A percentile compares a stretch with the other conserved stretches of the same genome.
Evolutionary conservation across 2,329 filamentous ascomycete species (phyloP).

Genomic region (Alternaria alternata): DNA sequence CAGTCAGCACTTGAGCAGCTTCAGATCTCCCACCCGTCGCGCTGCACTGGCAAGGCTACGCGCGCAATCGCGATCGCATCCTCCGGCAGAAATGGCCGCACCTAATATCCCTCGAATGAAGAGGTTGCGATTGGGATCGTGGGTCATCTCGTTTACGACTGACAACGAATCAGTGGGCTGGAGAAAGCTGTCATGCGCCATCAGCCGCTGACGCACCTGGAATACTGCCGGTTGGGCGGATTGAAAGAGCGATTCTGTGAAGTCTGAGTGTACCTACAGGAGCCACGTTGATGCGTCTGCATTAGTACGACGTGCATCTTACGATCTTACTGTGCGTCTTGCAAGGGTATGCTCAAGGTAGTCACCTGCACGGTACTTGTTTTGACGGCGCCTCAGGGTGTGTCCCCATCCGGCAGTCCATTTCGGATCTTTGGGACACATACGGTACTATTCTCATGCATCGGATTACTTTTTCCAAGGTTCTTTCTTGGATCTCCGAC

Average conservation of each 20-base stretch:
- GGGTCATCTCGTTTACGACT: constrained; percentile 5
- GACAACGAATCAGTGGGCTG: constrained; percentile 11
- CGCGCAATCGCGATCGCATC: constrained; percentile 7
- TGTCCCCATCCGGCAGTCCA: neutral
- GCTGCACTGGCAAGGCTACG: constrained; percentile 5
- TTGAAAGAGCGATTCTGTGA: neutral
- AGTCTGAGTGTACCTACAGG: constrained; percentile 23
- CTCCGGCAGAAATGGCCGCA: constrained; percentile 1
- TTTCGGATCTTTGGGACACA: neutral
- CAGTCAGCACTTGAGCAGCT: neutral
- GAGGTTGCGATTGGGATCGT: neutral
- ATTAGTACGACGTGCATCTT: constrained; percentile 6
- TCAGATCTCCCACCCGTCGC: constrained; percentile 1
- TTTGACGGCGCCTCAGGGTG: neutral
- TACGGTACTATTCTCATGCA: neutral
- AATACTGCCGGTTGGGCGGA: constrained; percentile 43
- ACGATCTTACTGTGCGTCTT: neutral
- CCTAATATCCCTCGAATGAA: constrained; percentile 16
- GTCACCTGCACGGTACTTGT: constrained; percentile 5
- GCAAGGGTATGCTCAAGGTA: constrained; percentile 6
- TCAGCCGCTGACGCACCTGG: constrained; percentile 35
- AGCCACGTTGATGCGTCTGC: constrained; percentile 31
- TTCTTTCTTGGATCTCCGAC: constrained; percentile 1
- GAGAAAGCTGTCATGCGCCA: constrained; percentile 3
- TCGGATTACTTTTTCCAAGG: neutral